phyloP scores from a whole-genome alignment of 78 protist species.

The Mastigamoeba balamuthi region DNA sequence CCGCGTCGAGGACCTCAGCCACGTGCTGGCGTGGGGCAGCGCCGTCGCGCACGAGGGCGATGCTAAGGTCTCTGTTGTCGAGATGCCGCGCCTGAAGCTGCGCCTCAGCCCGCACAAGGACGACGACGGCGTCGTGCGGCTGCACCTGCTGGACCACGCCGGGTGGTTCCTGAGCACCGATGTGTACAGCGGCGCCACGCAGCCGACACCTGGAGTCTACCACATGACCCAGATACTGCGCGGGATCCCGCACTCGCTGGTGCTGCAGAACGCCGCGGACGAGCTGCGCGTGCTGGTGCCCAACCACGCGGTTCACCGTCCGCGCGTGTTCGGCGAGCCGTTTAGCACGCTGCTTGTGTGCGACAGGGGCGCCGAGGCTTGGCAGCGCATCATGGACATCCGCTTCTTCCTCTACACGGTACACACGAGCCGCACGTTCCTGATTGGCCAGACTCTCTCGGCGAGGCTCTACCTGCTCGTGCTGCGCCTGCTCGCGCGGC shows the following conservation, averaged over 20 bases:
- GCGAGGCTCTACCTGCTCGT: slow-evolving; percentile 22
- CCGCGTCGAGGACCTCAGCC: slow-evolving; percentile 26
- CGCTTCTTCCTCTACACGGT: slow-evolving; percentile 22
- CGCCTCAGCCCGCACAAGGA: background rate
- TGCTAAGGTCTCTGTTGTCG: background rate
- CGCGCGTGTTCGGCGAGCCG: background rate
- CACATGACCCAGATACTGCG: background rate
- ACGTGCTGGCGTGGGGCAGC: slow-evolving; percentile 26
- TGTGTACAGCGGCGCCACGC: background rate
- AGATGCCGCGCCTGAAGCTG: slow-evolving; percentile 28
- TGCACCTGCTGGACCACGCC: slow-evolving; percentile 6
- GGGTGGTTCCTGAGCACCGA: slow-evolving; percentile 3
- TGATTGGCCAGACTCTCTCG: slow-evolving; percentile 9
- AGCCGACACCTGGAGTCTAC: background rate
- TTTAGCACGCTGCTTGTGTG: background rate
- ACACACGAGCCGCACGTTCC: slow-evolving; percentile 14
- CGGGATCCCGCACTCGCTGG: slow-evolving; percentile 7
- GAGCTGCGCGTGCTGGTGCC: slow-evolving; percentile 18
- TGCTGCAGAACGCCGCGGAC: slow-evolving; percentile 10
- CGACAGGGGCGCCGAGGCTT: background rate
- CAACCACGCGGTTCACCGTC: slow-evolving; percentile 10
- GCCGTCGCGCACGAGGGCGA: background rate
- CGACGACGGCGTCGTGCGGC: background rate
- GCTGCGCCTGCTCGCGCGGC: background rate
- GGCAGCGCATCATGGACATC: background rate